Conservation (phyloP, 2,329 filamentous ascomycete genomes). For the Sordariomycetes sp. region DNA sequence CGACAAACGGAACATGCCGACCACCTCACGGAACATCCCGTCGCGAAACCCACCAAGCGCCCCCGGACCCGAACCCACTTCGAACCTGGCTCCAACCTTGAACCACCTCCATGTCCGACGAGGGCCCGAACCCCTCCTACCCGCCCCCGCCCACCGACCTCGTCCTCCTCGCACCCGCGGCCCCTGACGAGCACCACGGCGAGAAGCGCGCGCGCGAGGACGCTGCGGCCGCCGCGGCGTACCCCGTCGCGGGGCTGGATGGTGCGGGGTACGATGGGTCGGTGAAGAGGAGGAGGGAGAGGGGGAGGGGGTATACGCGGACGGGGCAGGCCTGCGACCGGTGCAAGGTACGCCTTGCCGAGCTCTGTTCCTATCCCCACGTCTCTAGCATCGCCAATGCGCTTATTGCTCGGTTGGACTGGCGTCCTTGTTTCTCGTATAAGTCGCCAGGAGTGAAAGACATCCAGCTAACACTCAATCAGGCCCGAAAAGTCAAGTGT, state of each 20-base stretch:
- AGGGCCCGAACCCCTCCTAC: not conserved
- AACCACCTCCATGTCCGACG: not conserved
- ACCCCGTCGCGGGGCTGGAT: not conserved
- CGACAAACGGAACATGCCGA: not conserved
- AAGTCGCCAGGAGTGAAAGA: too few species aligned
- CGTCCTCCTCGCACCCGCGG: not conserved
- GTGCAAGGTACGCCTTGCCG: conserved; percentile 53
- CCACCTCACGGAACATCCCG: not conserved
- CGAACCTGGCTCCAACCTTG: too few species aligned
- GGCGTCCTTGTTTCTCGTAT: too few species aligned
- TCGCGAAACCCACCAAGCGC: too few species aligned
- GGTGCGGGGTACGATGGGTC: not conserved
- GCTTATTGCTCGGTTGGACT: not conserved
- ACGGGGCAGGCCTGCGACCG: conserved; percentile 83
- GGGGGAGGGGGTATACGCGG: conserved; percentile 30
- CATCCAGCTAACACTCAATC: not conserved
- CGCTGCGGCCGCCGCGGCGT: not conserved
- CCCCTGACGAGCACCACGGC: not conserved
- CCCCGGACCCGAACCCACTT: too few species aligned
- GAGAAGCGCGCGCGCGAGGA: not conserved
- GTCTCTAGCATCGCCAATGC: conserved; percentile 1
- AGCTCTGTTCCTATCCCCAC: not conserved
- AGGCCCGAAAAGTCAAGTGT: conserved; percentile 80
- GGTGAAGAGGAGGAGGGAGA: not conserved
- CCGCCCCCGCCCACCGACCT: not conserved